Evolutionary conservation across 2,329 filamentous ascomycete species (phyloP).

Genomic region (Sarocladium oryzae): DNA sequence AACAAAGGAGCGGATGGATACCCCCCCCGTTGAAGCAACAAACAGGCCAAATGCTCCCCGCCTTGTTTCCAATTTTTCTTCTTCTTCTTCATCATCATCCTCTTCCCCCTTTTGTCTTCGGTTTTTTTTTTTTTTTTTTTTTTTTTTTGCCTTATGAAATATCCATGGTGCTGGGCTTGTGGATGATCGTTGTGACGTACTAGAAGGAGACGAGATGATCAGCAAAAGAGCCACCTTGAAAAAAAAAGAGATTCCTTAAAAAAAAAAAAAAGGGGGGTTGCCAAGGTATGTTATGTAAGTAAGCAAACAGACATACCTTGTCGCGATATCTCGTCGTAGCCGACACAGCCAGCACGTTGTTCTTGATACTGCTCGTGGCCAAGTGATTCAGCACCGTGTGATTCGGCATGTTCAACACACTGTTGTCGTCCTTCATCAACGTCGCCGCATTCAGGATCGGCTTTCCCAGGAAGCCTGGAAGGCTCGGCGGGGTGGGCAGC

Average conservation of each 20-base stretch:
- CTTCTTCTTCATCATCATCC: no score
- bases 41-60: no score
- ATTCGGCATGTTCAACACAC: constrained; percentile 93
- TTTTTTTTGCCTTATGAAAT: not conserved
- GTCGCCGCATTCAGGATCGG: constrained; percentile 89
- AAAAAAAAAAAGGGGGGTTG: no score
- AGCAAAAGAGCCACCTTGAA: not conserved
- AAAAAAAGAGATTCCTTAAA: not conserved
- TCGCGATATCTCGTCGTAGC: constrained; percentile 96
- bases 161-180: constrained; percentile 61
- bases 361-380: constrained; percentile 96
- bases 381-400: constrained; percentile 95
- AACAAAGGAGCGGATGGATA: no score
- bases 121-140: no score
- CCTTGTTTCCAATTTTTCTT: no score
- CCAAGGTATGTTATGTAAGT: no score
- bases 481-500: constrained; percentile 72
- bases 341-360: constrained; percentile 89
- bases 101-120: no score
- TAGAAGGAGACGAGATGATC: constrained; percentile 28
- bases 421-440: constrained; percentile 95
- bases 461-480: constrained; percentile 88
- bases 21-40: no score
- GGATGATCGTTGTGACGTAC: constrained; percentile 97
- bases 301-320: constrained; percentile 73